Base-by-base conservation (phyloP, 257 asterid species). In the Przewalskia tangutica region DNA sequence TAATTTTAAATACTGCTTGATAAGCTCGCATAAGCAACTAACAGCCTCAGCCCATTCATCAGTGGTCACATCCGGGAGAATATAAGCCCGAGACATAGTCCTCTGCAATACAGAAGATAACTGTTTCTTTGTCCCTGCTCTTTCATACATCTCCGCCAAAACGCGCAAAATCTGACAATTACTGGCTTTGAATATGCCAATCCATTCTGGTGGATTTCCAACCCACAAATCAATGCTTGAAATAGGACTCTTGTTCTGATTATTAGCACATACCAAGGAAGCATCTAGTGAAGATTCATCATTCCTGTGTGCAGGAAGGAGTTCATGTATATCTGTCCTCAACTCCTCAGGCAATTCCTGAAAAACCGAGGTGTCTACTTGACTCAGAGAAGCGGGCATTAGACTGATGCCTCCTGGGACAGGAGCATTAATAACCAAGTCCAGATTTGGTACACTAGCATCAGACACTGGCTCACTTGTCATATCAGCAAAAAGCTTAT, bases 331-430 rank as follows among this genome's bases (percentile, higher is more conserved):
- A 90, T 92, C 97, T 44, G 81, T 86, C 88, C 88, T 91, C 89
- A 95, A 66, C 84, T 95, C 97, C 83, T 95, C 93, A 70, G 99
- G 99, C 80, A 95, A 85, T 85, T 92, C 90, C 82, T 91, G 94
- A 75, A n/a, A n/a, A n/a, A 91, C 97, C 20, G 92, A 86, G 86
- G 84, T 67, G 89, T 95, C 99, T 79, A 95, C 89, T 91, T 94
- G 99, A 89, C 98, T 95, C 68, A 94, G 88, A 84, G 98, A 95
- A 80, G 91, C 85, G 77, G 98, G 99, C 96, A 94, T 91, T 84
- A 91, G 56, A 81, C 83, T 79, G 81, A 54, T 64, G 58, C 56
- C 82, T 70, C 68, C 89, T 40, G 87, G 84, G 84, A 66, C 82
- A 66, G 88, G 83, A 89, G 86, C 83, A 81, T 55, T 5, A 32